These are phyloP conservation scores for Sugiyamaella xylanicola DNA, from an alignment of 1,139 yeast genomes.

Conservation along the genomic window DNA sequence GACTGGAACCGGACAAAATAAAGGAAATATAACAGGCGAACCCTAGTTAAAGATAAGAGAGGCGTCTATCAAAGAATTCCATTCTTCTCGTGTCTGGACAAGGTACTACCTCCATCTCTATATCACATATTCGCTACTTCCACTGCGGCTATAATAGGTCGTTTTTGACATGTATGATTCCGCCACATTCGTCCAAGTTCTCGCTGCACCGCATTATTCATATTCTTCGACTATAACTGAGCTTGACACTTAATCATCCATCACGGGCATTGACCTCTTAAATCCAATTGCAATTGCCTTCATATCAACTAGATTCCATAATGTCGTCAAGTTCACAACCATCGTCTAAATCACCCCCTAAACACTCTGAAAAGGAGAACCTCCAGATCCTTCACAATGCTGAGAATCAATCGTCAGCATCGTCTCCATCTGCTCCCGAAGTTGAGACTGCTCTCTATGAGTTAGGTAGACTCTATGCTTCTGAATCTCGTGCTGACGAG, in stretches of 20 bases:
- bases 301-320: neutral
- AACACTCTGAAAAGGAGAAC: conserved; percentile 17
- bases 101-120: too few relatives aligned
- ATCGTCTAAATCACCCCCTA: conserved; percentile 6
- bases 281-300: neutral
- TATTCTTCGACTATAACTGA: too few relatives aligned
- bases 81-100: too few relatives aligned
- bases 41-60: too few relatives aligned
- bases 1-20: too few relatives aligned
- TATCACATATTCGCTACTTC: too few relatives aligned
- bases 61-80: too few relatives aligned
- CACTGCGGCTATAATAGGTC: neutral
- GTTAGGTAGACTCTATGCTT: conserved; percentile 42
- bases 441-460: conserved; percentile 41
- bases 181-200: neutral
- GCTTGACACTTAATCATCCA: too few relatives aligned
- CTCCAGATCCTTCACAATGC: conserved; percentile 14
- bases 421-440: conserved; percentile 5
- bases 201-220: too few relatives aligned
- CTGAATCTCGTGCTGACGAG: conserved; percentile 48
- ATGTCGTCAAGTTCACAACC: conserved; percentile 4
- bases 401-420: conserved; percentile 8
- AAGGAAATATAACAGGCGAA: too few relatives aligned
- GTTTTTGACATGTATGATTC: neutral
- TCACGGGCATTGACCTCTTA: too few relatives aligned